phyloP scores from a whole-genome alignment of 257 asterid species.

The Penstemon davidsonii region DNA sequence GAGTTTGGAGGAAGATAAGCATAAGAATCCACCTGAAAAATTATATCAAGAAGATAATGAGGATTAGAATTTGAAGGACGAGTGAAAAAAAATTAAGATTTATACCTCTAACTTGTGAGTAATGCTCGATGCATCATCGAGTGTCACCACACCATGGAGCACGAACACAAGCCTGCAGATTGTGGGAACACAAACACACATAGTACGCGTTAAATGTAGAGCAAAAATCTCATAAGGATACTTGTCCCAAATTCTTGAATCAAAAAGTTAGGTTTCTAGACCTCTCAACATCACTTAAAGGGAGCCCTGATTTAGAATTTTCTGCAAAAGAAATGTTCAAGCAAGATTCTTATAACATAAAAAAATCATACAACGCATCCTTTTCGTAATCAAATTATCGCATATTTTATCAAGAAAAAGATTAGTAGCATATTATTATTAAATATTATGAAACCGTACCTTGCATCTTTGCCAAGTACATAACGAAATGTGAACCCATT shows the following conservation, averaged over 20 bases:
- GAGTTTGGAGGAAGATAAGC: conserved; percentile 88
- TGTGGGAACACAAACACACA: conserved; percentile 19
- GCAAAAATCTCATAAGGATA: background rate
- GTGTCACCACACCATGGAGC: conserved; percentile 67
- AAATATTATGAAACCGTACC: conserved; percentile 39
- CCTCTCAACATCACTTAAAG: conserved; percentile 86
- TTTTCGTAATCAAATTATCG: background rate
- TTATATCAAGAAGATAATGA: conserved; percentile 14
- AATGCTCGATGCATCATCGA: conserved; percentile 45
- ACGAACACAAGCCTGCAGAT: conserved; percentile 68
- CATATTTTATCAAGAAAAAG: background rate
- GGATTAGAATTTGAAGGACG: conserved; percentile 7
- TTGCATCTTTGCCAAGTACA: conserved; percentile 97
- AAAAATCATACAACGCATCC: background rate
- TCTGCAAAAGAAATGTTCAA: conserved; percentile 42
- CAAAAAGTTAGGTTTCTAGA: conserved; percentile 25
- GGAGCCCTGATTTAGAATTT: conserved; percentile 74
- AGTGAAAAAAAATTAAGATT: background rate
- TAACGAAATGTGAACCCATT: conserved; percentile 84
- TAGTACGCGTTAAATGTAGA: conserved; percentile 7
- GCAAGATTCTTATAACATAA: conserved; percentile 2
- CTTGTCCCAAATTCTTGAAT: background rate
- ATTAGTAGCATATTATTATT: background rate
- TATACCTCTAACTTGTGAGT: conserved; percentile 59
- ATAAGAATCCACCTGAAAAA: conserved; percentile 83